Evolutionary conservation across 495 filamentous ascomycete genomes (phyloP).

Genomic region (Tirmania nivea): DNA sequence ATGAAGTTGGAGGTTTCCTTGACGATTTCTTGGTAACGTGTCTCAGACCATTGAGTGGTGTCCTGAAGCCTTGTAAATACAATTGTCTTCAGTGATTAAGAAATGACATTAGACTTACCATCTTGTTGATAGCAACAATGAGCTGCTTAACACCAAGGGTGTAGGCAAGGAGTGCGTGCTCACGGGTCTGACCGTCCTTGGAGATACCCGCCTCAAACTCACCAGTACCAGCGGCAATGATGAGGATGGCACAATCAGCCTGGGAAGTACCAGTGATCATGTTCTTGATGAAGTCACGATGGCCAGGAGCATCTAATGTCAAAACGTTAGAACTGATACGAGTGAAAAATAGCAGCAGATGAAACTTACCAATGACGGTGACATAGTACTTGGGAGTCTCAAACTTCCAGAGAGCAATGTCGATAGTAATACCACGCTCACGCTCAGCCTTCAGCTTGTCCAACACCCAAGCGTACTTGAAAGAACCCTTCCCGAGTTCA

Average conservation of each 20-base stretch:
- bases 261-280: slow-evolving; percentile 99
- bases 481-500: slow-evolving; percentile 99
- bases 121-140: slow-evolving; percentile 99
- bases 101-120: slow-evolving; percentile 23
- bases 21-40: slow-evolving; percentile 95
- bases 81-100: too few species aligned
- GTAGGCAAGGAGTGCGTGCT: slow-evolving; percentile 99
- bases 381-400: slow-evolving; percentile 97
- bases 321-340: slow-evolving; percentile 3
- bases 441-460: slow-evolving; percentile 99
- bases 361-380: slow-evolving; percentile 76
- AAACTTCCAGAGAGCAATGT: slow-evolving; percentile 99
- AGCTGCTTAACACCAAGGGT: slow-evolving; percentile 99
- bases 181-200: slow-evolving; percentile 99
- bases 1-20: slow-evolving; percentile 99
- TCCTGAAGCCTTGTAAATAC: slow-evolving; percentile 24
- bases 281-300: slow-evolving; percentile 99
- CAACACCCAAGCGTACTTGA: slow-evolving; percentile 99
- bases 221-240: slow-evolving; percentile 99
- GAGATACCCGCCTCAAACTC: slow-evolving; percentile 99
- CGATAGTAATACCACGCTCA: slow-evolving; percentile 99
- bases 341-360: not conserved
- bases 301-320: slow-evolving; percentile 72
- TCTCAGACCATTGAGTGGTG: slow-evolving; percentile 94
- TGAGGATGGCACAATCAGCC: slow-evolving; percentile 98